phyloP scores from a whole-genome alignment of 2,329 filamentous ascomycete genomes.

The Biscogniauxia sp. region DNA sequence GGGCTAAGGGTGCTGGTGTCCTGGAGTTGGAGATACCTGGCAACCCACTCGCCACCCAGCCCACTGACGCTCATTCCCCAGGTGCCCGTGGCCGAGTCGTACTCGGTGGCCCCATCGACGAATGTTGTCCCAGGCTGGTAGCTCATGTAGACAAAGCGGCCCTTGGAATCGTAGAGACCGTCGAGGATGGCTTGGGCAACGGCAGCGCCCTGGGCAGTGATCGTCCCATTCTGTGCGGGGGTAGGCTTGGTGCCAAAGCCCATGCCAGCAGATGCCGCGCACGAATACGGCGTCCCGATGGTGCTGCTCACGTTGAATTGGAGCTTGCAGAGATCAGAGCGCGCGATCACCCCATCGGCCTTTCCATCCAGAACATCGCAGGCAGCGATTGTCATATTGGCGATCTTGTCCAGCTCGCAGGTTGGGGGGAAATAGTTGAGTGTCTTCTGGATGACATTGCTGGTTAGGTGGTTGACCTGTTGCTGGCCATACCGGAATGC shows the following conservation, averaged over 20 bases:
- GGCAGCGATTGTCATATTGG: constrained; percentile 51
- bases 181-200: constrained; percentile 34
- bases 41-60: constrained; percentile 33
- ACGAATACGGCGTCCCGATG: constrained; percentile 44
- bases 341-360: constrained; percentile 50
- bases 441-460: constrained; percentile 38
- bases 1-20: constrained; percentile 30
- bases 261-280: constrained; percentile 38
- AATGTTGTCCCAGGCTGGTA: constrained; percentile 34
- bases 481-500: constrained; percentile 46
- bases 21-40: constrained; percentile 20
- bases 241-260: constrained; percentile 16
- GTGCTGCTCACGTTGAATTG: constrained; percentile 41
- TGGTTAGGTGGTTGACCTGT: constrained; percentile 42
- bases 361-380: constrained; percentile 56
- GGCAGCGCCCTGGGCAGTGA: constrained; percentile 29
- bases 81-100: constrained; percentile 28
- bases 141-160: constrained; percentile 34
- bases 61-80: constrained; percentile 23
- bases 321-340: constrained; percentile 36
- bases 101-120: constrained; percentile 34
- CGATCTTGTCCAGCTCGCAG: constrained; percentile 45
- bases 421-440: constrained; percentile 40
- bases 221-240: constrained; percentile 26
- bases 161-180: constrained; percentile 37